phyloP scores from a whole-genome alignment of 805 yeast genomes.

The Ogataea philodendri region DNA sequence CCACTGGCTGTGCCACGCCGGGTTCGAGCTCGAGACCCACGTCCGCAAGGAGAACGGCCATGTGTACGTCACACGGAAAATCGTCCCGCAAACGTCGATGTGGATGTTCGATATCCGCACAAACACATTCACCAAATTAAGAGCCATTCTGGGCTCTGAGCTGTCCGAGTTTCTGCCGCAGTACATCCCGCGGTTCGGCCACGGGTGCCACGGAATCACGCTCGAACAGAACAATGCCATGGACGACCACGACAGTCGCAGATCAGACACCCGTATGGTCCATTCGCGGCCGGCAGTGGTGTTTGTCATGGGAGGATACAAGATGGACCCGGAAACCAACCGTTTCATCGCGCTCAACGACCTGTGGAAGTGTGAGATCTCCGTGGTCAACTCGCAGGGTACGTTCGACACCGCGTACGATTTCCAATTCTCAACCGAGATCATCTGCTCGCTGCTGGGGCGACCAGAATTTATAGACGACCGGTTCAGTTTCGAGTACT shows the following conservation, averaged over 20 bases:
- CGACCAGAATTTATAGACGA: slow-evolving; percentile 25
- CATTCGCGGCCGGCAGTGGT: slow-evolving; percentile 32
- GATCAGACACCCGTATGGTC: slow-evolving; percentile 3
- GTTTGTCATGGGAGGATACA: slow-evolving; percentile 51
- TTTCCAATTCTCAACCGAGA: slow-evolving; percentile 31
- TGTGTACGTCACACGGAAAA: slow-evolving; percentile 35
- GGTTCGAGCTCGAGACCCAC: slow-evolving; percentile 47
- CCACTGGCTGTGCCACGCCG: slow-evolving; percentile 68
- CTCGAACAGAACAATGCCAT: slow-evolving; percentile 29
- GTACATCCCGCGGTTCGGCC: slow-evolving; percentile 36
- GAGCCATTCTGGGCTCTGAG: slow-evolving; percentile 33
- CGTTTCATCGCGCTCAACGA: slow-evolving; percentile 35
- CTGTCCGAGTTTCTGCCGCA: slow-evolving; percentile 25
- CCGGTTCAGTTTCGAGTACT: slow-evolving; percentile 20
- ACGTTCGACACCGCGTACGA: slow-evolving; percentile 19
- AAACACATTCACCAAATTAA: slow-evolving; percentile 47
- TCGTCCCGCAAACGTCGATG: slow-evolving; percentile 43
- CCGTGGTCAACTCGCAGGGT: slow-evolving; percentile 30
- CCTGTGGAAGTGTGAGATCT: slow-evolving; percentile 34
- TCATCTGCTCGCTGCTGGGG: slow-evolving; percentile 33
- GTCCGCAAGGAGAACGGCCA: slow-evolving; percentile 37
- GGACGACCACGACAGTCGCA: slow-evolving; percentile 12
- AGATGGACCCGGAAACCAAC: slow-evolving; percentile 30
- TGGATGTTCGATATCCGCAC: slow-evolving; percentile 58
- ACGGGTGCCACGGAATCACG: slow-evolving; percentile 23